phyloP scores from a whole-genome alignment of 2,329 filamentous ascomycete genomes.

The Aspergillus floridensis region DNA sequence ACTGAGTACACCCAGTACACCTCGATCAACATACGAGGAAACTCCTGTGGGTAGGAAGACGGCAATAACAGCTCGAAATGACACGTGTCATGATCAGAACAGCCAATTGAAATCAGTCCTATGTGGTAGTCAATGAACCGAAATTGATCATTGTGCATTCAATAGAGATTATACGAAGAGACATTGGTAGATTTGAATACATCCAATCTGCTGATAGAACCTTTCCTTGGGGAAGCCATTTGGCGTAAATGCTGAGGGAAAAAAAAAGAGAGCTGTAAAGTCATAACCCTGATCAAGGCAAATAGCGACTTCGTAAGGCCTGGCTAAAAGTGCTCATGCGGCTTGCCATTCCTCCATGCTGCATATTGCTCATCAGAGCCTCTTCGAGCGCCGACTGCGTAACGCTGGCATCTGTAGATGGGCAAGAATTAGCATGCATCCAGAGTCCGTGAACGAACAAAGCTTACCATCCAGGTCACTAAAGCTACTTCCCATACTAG shows the following conservation, averaged over 20 bases:
- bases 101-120: too few relatives aligned
- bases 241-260: neutral
- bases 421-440: constrained; percentile 1
- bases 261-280: neutral
- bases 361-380: constrained; percentile 62
- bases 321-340: constrained; percentile 54
- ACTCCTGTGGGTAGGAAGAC: too few relatives aligned
- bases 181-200: too few relatives aligned
- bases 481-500: constrained; percentile 65
- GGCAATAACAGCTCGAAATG: too few relatives aligned
- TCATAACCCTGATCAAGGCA: constrained; percentile 19
- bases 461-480: constrained; percentile 60
- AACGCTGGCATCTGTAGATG: constrained; percentile 55
- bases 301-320: constrained; percentile 53
- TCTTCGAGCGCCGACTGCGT: constrained; percentile 65
- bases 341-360: constrained; percentile 51
- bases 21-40: too few relatives aligned
- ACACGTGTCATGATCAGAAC: too few relatives aligned
- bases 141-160: too few relatives aligned
- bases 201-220: too few relatives aligned
- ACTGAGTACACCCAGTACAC: too few relatives aligned
- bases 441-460: neutral
- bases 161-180: too few relatives aligned
- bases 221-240: neutral
- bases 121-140: too few relatives aligned